These are phyloP conservation scores for Dactylella cylindrospora DNA, from an alignment of 2,329 filamentous ascomycete species.

Conservation along the genomic window DNA sequence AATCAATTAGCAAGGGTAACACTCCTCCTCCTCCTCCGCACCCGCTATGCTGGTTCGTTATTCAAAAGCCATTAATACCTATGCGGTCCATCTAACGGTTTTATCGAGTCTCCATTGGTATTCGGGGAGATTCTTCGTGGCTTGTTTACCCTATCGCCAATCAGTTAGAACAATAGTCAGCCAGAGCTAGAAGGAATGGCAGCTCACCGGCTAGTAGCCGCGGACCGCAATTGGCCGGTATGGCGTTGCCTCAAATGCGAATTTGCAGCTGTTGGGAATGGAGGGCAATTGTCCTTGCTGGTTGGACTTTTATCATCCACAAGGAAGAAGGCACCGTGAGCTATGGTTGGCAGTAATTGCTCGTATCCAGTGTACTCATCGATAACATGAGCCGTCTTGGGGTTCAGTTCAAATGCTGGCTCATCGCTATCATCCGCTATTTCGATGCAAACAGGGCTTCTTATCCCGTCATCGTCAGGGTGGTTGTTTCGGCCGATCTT, in stretches of 20 bases:
- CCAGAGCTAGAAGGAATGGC: background rate
- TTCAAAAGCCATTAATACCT: too few species aligned
- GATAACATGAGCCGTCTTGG: background rate
- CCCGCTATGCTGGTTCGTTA: too few species aligned
- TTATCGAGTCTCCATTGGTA: slow-evolving; percentile 14
- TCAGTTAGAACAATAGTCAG: background rate
- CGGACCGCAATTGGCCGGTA: slow-evolving; percentile 8
- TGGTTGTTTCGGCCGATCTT: slow-evolving; percentile 16
- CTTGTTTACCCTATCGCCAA: slow-evolving; percentile 18
- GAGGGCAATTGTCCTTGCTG: slow-evolving; percentile 1
- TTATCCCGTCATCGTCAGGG: slow-evolving; percentile 8
- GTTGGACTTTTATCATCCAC: slow-evolving; percentile 13
- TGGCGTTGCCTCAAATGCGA: slow-evolving; percentile 11
- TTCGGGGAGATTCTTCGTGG: slow-evolving; percentile 30
- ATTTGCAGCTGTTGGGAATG: slow-evolving; percentile 7
- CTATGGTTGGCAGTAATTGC: slow-evolving; percentile 21
- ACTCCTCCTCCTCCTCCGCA: too few species aligned
- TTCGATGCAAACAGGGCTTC: slow-evolving; percentile 8
- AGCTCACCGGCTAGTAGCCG: slow-evolving; percentile 27
- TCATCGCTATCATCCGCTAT: slow-evolving; percentile 16
- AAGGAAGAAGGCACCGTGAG: slow-evolving; percentile 12
- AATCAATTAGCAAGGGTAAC: slow-evolving; percentile 44
- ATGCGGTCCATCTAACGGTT: slow-evolving; percentile 26
- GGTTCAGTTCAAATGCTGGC: background rate
- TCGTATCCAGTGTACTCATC: slow-evolving; percentile 31